Evolutionary conservation across 495 filamentous ascomycete genomes (phyloP), one percentile per base, ranked within the genome.

Genomic region (Cercophora newfieldiana): DNA sequence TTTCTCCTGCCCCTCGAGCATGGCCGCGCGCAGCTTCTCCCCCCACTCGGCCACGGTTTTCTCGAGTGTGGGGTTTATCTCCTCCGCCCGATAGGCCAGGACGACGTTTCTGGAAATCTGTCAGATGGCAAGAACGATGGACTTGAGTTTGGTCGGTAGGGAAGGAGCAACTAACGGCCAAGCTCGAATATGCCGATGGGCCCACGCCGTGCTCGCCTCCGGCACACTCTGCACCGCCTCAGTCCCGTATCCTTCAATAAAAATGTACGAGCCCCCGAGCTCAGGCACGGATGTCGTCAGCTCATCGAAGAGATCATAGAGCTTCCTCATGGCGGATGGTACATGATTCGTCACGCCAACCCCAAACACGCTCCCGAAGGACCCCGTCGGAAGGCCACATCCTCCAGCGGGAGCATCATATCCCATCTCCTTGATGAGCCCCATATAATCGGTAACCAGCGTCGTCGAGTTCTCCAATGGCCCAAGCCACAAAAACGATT

Each of bases 201-300:
- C 76, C 57, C 80, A 84, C 1, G 83, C 83, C 33, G 76, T 82
- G 0, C 74, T 71, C 12, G 73, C 68, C 24, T 49, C 57, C 2
- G 71, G 66, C 0, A 86, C 69, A 0, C 69, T 70, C 22, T 81
- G 69, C 0, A 88, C 82, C 0, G 74, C 83, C 12, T 78, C 61
- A 1, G 71, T 56, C 8, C 82, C 75, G 70, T 86, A 87, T 2
- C 80, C 82, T 67, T 87, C 86, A n/a, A 87, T 82, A 68, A 85
- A 77, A 68, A 83, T 77, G 29, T 82, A 65, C 7, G 82, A 82
- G 24, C 66, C 68, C 59, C 69, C 74, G 18, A 79, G 64, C 24
- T 53, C 59, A 1, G 68, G 49, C 21, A 63, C 59, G 16, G 47
- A 55, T 25, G 49, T 66, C 26, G 66, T 47, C 29, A 69, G 74